Base-by-base conservation (phyloP, 2,329 filamentous ascomycete species). In the Macroventuria anomochaeta region DNA sequence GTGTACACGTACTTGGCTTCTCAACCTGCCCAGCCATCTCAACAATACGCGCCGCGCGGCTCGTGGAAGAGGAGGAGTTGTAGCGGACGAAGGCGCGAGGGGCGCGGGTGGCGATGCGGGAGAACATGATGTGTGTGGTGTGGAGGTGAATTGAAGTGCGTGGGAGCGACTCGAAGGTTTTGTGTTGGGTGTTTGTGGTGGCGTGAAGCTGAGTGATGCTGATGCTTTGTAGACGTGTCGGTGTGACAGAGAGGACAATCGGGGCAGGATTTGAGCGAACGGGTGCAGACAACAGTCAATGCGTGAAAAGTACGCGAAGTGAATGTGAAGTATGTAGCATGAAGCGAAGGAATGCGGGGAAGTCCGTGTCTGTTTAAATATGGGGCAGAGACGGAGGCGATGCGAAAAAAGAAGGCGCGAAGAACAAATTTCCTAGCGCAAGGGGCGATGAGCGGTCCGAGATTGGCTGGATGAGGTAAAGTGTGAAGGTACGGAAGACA, bases 1-100 rank as follows among this genome's bases (percentile, higher is more conserved):
- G n/a, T n/a, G n/a, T n/a, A n/a, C n/a, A 46, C 66, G 39, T 62
- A 67, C 65, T 65, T 2, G 69, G 70, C 55, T 66, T 69, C 62
- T 71, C 64, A 17, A 67, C 68, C 13, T 65, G 62, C 0, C 60
- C 59, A 2, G 70, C 71, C 58, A 73, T 66, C 39, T 71, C 60
- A 18, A 70, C 58, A 46, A 74, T 63, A 44, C 65, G 62, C 1
- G 65, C 55, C 3, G 69, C 60, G 40, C 55, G 46, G 49, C 53
- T 63, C 5, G 64, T 42, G 28, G 55, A 61, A 37, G 61, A 60
- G 31, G 61, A 65, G 7, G 70, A 73, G 64, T 72, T 73, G 65
- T 59, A 69, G 57, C 71, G 69, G 36, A 61, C 39, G 29, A 47
- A 47, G 21, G 57, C 49, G 44, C 62, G 57, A n/a, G 63, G 58